A percentile compares a stretch with the other conserved stretches of the same genome.
Evolutionary conservation across 305 asterid species (phyloP).

Genomic region (Withania somnifera): DNA sequence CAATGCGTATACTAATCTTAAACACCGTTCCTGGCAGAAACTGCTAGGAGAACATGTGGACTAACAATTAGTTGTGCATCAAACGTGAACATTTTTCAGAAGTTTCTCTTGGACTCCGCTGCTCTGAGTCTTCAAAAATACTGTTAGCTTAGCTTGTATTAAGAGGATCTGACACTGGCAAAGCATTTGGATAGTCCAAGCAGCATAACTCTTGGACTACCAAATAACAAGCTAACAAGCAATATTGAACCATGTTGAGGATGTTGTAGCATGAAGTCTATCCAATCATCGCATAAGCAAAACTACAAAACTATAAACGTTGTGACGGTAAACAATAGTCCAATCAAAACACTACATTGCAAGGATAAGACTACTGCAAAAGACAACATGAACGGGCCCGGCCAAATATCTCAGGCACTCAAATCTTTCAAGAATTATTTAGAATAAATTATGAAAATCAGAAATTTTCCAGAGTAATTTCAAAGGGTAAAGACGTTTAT

Average conservation of each 20-base stretch:
- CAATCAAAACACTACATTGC: neutral
- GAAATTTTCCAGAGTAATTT: neutral
- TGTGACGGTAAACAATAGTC: neutral
- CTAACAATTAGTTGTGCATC: neutral
- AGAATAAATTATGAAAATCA: neutral
- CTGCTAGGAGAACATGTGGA: neutral
- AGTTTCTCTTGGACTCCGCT: neutral
- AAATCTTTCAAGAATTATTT: neutral
- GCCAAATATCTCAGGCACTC: neutral
- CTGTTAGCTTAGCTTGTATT: too few relatives aligned
- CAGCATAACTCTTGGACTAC: neutral
- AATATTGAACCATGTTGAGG: neutral
- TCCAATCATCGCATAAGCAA: neutral
- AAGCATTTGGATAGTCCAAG: neutral
- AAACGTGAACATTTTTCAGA: neutral
- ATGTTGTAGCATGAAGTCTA: neutral
- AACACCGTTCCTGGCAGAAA: neutral
- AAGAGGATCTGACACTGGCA: too few relatives aligned
- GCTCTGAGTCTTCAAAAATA: too few relatives aligned
- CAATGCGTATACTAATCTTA: neutral
- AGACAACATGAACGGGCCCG: neutral
- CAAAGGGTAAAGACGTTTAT: neutral
- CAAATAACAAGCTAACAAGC: neutral
- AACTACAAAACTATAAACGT: neutral
- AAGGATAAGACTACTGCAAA: neutral